These are phyloP conservation scores for Pyricularia sp. DNA, from an alignment of 2,329 filamentous ascomycete genomes.

Conservation along the genomic window DNA sequence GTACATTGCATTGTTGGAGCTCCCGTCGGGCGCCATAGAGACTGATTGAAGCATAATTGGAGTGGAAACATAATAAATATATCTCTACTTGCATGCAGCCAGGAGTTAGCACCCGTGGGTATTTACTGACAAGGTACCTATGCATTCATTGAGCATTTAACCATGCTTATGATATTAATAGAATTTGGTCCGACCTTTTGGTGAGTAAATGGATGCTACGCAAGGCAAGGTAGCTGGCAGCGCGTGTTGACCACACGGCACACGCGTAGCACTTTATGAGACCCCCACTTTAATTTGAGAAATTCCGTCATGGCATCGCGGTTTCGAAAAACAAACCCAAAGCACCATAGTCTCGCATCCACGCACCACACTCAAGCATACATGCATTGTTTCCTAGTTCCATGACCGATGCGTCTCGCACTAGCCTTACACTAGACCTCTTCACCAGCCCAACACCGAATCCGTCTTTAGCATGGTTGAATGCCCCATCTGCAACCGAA, in stretches of 20 bases:
- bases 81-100: neutral
- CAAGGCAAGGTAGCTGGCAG: neutral
- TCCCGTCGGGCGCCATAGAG: neutral
- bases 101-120: neutral
- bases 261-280: neutral
- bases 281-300: neutral
- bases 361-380: neutral
- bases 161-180: too few species aligned
- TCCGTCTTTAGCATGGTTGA: constrained; percentile 39
- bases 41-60: neutral
- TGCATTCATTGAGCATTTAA: too few species aligned
- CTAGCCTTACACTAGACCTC: neutral
- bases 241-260: neutral
- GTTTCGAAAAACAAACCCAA: neutral
- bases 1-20: neutral
- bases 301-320: neutral
- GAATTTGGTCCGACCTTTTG: neutral
- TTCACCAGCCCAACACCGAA: neutral
- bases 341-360: neutral
- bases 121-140: too few species aligned
- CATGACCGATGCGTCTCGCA: neutral
- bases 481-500: constrained; percentile 74
- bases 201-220: neutral
- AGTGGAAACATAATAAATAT: neutral
- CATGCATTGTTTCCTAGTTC: neutral